phyloP scores from a whole-genome alignment of 345 rosid genomes.

The Laguncularia racemosa region DNA sequence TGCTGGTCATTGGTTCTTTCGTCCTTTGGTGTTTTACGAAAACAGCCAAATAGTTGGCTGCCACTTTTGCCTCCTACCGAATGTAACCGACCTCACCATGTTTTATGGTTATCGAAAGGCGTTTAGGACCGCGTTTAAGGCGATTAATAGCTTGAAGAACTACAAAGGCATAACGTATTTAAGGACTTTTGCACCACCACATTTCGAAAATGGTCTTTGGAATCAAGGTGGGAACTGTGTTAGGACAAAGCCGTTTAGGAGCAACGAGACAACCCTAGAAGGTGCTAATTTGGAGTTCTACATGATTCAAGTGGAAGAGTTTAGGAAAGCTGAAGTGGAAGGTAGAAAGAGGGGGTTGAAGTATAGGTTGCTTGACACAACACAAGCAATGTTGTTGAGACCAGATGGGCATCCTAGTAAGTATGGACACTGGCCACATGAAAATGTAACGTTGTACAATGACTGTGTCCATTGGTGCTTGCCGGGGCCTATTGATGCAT shows the following conservation, averaged over 20 bases:
- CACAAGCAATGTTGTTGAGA: slow-evolving; percentile 50
- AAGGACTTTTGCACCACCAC: slow-evolving; percentile 70
- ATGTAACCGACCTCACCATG: slow-evolving; percentile 50
- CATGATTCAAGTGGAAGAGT: slow-evolving; percentile 70
- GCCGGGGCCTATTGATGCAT: slow-evolving; percentile 83
- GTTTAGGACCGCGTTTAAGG: slow-evolving; percentile 57
- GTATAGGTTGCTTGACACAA: slow-evolving; percentile 52
- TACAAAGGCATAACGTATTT: slow-evolving; percentile 55
- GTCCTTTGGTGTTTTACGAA: slow-evolving; percentile 52
- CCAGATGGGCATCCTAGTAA: slow-evolving; percentile 83
- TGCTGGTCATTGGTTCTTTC: slow-evolving; percentile 86
- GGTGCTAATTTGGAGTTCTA: slow-evolving; percentile 45
- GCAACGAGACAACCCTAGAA: slow-evolving; percentile 45
- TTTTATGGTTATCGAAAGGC: slow-evolving; percentile 60
- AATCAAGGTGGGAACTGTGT: slow-evolving; percentile 73
- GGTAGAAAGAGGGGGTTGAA: slow-evolving; percentile 47
- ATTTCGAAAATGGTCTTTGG: slow-evolving; percentile 79
- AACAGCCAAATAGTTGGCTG: slow-evolving; percentile 39
- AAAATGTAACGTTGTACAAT: slow-evolving; percentile 63
- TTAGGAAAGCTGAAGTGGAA: slow-evolving; percentile 39
- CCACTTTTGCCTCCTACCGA: slow-evolving; percentile 40
- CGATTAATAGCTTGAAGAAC: slow-evolving; percentile 36
- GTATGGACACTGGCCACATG: slow-evolving; percentile 58
- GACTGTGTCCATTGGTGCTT: slow-evolving; percentile 97
- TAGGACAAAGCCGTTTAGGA: slow-evolving; percentile 44